These are phyloP conservation scores for Reticulascus tulasneorum DNA, from an alignment of 2,329 filamentous ascomycete genomes.

Conservation along the genomic window DNA sequence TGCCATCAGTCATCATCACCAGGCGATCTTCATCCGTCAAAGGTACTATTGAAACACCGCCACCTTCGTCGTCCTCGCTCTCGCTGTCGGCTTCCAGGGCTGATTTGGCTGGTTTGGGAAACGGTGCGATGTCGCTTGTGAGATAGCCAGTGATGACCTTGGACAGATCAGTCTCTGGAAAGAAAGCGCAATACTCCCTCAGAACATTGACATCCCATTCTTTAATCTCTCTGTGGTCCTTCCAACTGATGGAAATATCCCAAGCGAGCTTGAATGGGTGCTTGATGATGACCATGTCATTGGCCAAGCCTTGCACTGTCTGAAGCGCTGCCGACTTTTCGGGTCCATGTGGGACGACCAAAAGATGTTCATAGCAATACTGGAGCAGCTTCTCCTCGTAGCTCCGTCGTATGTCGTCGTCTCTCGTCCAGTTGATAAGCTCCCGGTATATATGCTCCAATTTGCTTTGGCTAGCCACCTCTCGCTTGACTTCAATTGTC, in stretches of 20 bases:
- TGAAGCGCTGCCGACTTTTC: slow-evolving; percentile 68
- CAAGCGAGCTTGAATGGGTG: slow-evolving; percentile 87
- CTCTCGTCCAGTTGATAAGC: slow-evolving; percentile 83
- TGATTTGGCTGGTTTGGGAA: slow-evolving; percentile 43
- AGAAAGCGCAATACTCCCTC: slow-evolving; percentile 75
- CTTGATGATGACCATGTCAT: slow-evolving; percentile 94
- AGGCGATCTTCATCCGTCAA: slow-evolving; percentile 75
- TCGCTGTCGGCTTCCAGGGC: slow-evolving; percentile 40
- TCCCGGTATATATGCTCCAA: slow-evolving; percentile 78
- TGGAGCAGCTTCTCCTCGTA: slow-evolving; percentile 90
- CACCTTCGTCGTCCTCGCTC: slow-evolving; percentile 56
- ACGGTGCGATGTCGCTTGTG: slow-evolving; percentile 79
- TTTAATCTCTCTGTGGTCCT: slow-evolving; percentile 69
- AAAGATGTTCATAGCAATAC: slow-evolving; percentile 73
- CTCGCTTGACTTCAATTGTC: slow-evolving; percentile 79
- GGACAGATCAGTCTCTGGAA: slow-evolving; percentile 77
- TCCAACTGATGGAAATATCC: slow-evolving; percentile 88
- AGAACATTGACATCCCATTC: slow-evolving; percentile 77
- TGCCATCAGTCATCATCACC: slow-evolving; percentile 73
- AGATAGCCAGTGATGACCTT: slow-evolving; percentile 81
- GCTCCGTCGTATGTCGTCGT: slow-evolving; percentile 77
- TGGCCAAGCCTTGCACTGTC: slow-evolving; percentile 71
- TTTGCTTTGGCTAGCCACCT: slow-evolving; percentile 71
- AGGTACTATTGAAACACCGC: slow-evolving; percentile 50
- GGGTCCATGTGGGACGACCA: slow-evolving; percentile 59